Conservation (phyloP, 306 rosid species). For the Benincasa hispida region DNA sequence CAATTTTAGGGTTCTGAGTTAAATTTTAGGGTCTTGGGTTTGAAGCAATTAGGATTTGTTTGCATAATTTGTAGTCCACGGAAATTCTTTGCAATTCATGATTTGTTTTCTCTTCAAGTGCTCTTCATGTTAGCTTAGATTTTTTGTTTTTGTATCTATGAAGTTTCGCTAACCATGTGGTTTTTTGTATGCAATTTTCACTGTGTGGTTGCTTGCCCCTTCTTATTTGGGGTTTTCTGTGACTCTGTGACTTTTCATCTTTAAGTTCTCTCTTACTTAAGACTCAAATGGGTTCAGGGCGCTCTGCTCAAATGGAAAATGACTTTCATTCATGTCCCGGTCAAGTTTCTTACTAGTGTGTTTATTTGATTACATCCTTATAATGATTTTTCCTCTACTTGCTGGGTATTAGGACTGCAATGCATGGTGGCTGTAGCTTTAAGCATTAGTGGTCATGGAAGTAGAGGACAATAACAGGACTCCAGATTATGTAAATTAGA, state of each 20-base stretch:
- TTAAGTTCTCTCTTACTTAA: background rate
- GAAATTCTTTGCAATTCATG: background rate
- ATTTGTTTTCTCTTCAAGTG: background rate
- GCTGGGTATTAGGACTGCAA: background rate
- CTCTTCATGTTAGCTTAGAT: background rate
- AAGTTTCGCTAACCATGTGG: background rate
- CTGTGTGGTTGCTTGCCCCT: background rate
- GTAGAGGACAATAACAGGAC: background rate
- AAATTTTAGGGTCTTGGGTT: background rate
- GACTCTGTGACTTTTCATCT: background rate
- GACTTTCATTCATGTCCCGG: background rate
- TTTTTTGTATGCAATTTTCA: background rate
- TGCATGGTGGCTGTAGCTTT: background rate
- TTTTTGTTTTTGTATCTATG: background rate
- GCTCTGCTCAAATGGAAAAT: background rate
- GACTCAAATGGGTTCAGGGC: background rate
- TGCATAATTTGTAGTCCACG: background rate
- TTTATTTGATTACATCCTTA: background rate
- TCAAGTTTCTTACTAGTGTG: background rate
- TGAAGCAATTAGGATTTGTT: background rate
- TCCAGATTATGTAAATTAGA: background rate
- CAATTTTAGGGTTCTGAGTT: conserved; percentile 8
- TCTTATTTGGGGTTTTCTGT: background rate
- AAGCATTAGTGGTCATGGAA: background rate
- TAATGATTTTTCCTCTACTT: background rate